Base-by-base conservation (phyloP, 108 stramenopile genomes). In the Fragilariopsis cylindrus region DNA sequence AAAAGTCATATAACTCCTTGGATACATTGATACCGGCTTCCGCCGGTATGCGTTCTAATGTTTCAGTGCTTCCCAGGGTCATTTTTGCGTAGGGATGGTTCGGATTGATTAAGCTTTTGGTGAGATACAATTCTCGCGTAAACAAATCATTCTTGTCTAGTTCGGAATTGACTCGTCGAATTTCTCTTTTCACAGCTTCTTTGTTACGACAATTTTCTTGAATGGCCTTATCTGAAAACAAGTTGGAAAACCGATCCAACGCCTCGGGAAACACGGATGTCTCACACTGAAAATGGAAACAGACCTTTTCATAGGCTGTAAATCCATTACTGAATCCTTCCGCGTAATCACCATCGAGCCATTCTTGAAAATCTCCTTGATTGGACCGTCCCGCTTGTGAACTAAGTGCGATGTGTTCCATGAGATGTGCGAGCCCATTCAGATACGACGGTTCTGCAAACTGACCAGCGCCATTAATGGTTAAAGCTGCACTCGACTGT, bases 311-410 rank as follows among this genome's bases (percentile, higher is more conserved):
- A 45, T 85, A 85, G 21, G 85, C 89, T 21, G 89, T 92, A 70
- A 88, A 89, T 3, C 71, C 90, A 70, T 92, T 89, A 48, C 86
- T 87, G 60, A 82, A 82, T 8, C 90, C 90, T 47, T 91, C 90
- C 4, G 56, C 62, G 47, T 85, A 73, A 30, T 84, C 83, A 3
- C 49, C 30, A 11, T 65, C 30, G 30, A 89, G 81, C 88, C 88
- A 92, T 43, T 86, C 85, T 75, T 92, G 85, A 82, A 92, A 89
- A 52, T 88, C 88, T 13, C 82, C 58, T 52, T 71, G 74, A 13
- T 42, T 42, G 16, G 6, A 13, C 12, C 47, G 44, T 5, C 46
- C 18, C 43, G 11, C 60, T 40, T 43, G 16, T 4, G 65, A 70
- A 50, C 47, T 71, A 19, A 86, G 69, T 7, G 85, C 78, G 70